These are phyloP conservation scores for Chloromonas sp. DNA, from an alignment of 163 green algal genomes.

Conservation along the genomic window DNA sequence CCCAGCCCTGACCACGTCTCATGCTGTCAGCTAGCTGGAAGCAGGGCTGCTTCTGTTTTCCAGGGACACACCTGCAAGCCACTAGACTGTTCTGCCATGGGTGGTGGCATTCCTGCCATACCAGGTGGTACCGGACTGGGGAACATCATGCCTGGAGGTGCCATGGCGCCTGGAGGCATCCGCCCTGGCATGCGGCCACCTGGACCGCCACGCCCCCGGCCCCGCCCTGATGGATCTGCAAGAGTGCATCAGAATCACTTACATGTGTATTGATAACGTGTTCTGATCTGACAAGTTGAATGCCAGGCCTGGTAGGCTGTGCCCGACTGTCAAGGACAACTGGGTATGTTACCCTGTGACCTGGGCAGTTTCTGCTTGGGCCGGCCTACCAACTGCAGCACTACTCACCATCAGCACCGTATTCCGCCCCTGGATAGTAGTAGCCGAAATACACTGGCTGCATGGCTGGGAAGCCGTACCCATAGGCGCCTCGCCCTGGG, in stretches of 20 bases:
- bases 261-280: background rate
- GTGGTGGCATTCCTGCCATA: background rate
- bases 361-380: background rate
- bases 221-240: slow-evolving; percentile 23
- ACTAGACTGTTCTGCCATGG: slow-evolving; percentile 56
- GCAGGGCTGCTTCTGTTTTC: no score
- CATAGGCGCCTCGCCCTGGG: background rate
- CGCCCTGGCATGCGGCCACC: background rate
- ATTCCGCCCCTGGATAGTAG: slow-evolving; percentile 26
- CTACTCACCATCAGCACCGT: background rate
- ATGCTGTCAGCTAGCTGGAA: no score
- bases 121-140: background rate
- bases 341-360: background rate
- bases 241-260: no score
- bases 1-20: no score
- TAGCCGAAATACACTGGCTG: slow-evolving; percentile 29
- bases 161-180: background rate
- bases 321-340: background rate
- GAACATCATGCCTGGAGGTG: background rate
- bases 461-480: slow-evolving; percentile 37
- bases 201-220: background rate
- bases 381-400: background rate
- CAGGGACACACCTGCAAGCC: slow-evolving; percentile 51
- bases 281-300: background rate
- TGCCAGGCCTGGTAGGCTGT: no score